Evolutionary conservation across 1,284 basidiomycete genomes (phyloP).

Genomic region (Termitomyces sp.): DNA sequence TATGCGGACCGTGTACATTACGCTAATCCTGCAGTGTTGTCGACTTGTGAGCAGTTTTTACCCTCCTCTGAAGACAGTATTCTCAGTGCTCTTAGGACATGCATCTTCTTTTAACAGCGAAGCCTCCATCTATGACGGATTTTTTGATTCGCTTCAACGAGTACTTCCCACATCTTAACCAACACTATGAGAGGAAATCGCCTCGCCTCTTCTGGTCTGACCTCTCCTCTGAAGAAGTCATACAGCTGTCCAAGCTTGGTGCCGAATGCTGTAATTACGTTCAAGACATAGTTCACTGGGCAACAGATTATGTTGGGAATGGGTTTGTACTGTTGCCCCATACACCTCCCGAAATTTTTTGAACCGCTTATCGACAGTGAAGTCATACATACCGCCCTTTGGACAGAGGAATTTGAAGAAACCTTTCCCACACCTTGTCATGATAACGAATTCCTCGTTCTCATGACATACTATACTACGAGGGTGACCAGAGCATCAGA

Average conservation of each 20-base stretch:
- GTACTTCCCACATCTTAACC: constrained; percentile 35
- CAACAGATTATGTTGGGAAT: constrained; percentile 14
- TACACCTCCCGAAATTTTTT: neutral
- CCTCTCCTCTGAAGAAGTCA: constrained; percentile 28
- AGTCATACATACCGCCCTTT: constrained; percentile 12
- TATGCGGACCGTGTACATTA: constrained; percentile 32
- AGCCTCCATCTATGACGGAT: constrained; percentile 25
- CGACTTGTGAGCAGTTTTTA: constrained; percentile 20
- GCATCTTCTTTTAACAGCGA: constrained; percentile 31
- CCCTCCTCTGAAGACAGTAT: neutral
- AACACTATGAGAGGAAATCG: constrained; percentile 19
- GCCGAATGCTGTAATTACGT: constrained; percentile 21
- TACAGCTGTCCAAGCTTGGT: constrained; percentile 22
- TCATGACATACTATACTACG: constrained; percentile 15
- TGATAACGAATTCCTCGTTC: constrained; percentile 8
- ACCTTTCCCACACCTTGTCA: constrained; percentile 14
- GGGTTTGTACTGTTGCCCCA: constrained; percentile 18
- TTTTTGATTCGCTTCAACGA: constrained; percentile 37
- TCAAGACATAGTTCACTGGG: constrained; percentile 26
- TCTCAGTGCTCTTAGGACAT: constrained; percentile 30
- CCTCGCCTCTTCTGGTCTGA: constrained; percentile 27
- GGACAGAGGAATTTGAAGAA: constrained; percentile 14
- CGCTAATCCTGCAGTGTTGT: constrained; percentile 27
- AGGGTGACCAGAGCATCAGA: constrained; percentile 11
- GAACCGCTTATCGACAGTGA: constrained; percentile 11